These are phyloP conservation scores for Rhynchospora tenuis DNA, from an alignment of 176 grass and related monocot species.

Conservation along the genomic window DNA sequence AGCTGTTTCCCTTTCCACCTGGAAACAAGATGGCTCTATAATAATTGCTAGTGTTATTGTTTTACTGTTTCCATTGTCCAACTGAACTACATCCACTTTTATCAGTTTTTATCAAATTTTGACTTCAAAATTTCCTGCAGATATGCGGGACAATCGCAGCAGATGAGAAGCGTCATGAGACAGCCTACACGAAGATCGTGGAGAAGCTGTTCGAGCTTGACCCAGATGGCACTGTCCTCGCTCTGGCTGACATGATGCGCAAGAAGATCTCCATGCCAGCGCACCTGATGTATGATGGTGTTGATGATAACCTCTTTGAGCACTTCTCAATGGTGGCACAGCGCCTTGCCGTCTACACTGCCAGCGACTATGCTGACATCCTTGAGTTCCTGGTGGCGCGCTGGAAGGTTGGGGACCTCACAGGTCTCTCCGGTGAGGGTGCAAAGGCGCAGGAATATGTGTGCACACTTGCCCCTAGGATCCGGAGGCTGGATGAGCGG, in stretches of 20 bases:
- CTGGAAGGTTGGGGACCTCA: constrained; percentile 68
- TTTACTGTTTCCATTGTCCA: neutral
- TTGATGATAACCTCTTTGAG: constrained; percentile 83
- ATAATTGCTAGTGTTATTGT: neutral
- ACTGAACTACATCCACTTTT: neutral
- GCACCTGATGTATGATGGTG: constrained; percentile 87
- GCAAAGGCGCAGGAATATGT: constrained; percentile 78
- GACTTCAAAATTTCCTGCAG: constrained; percentile 15
- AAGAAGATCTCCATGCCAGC: constrained; percentile 98
- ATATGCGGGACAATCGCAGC: constrained; percentile 89
- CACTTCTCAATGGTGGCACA: constrained; percentile 84
- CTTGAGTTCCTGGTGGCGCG: constrained; percentile 81
- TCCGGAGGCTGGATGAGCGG: constrained; percentile 77
- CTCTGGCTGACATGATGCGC: constrained; percentile 93
- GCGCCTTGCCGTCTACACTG: constrained; percentile 77
- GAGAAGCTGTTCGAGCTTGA: constrained; percentile 96
- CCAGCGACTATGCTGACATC: constrained; percentile 88
- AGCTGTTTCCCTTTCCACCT: neutral
- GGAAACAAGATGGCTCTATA: neutral
- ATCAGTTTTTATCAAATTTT: neutral
- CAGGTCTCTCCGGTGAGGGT: constrained; percentile 62
- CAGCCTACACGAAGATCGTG: constrained; percentile 90
- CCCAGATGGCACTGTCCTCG: constrained; percentile 60
- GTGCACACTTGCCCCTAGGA: constrained; percentile 75
- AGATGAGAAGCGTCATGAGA: constrained; percentile 93